Percentiles rank a stretch among this genome's conserved stretches.
These are phyloP conservation scores for Cadophora gregata DNA, from an alignment of 2,329 filamentous ascomycete species.

Conservation along the genomic window DNA sequence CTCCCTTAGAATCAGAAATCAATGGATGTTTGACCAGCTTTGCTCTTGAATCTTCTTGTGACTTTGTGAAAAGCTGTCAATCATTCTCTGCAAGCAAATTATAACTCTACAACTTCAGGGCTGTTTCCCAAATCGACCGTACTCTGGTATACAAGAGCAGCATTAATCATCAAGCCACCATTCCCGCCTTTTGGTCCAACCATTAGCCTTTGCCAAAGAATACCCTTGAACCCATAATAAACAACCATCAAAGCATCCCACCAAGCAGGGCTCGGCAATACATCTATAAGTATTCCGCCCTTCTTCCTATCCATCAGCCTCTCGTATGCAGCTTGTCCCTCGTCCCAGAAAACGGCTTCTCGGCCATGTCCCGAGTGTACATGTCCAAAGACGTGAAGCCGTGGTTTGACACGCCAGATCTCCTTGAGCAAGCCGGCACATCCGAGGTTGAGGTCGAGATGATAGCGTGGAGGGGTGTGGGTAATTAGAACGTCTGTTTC, in stretches of 20 bases:
- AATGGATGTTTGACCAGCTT: not conserved
- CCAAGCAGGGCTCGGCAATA: constrained; percentile 49
- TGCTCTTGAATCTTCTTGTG: not conserved
- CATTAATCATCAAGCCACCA: constrained; percentile 64
- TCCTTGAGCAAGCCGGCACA: constrained; percentile 64
- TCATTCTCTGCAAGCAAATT: constrained; percentile 6
- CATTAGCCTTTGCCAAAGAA: constrained; percentile 63
- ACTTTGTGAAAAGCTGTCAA: not conserved
- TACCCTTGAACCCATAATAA: constrained; percentile 57
- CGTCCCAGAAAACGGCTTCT: constrained; percentile 67
- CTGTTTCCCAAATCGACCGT: constrained; percentile 55
- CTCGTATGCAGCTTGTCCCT: constrained; percentile 53
- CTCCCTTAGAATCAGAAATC: not conserved
- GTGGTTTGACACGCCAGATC: constrained; percentile 63
- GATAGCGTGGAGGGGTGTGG: constrained; percentile 67
- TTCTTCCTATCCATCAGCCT: constrained; percentile 41
- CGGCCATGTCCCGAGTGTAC: constrained; percentile 66
- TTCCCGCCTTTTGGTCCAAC: constrained; percentile 56
- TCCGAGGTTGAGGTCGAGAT: constrained; percentile 58
- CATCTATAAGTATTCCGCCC: constrained; percentile 45
- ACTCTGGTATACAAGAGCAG: constrained; percentile 57
- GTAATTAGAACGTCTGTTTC: constrained; percentile 69
- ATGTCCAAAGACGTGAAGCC: constrained; percentile 70
- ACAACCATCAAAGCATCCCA: constrained; percentile 56
- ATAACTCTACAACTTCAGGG: constrained; percentile 42